Conservation (phyloP, 768 basidiomycete species). For the Lactarius hengduanensis region DNA sequence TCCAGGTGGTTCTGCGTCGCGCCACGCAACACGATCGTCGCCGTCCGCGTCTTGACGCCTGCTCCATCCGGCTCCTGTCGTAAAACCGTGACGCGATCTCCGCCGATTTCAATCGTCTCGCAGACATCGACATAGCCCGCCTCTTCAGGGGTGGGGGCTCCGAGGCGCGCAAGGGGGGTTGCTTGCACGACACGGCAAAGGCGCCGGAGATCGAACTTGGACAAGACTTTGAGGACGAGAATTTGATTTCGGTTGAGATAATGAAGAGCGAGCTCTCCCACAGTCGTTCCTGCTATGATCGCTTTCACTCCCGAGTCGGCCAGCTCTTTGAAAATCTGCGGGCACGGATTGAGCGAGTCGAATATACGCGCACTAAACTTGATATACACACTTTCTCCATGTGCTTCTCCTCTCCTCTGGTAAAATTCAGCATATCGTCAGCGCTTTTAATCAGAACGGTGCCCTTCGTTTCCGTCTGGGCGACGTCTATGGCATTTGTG, state of each 20-base stretch:
- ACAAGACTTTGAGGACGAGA: slow-evolving; percentile 94
- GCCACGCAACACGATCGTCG: slow-evolving; percentile 93
- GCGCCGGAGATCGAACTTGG: slow-evolving; percentile 95
- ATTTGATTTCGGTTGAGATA: slow-evolving; percentile 93
- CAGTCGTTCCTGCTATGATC: slow-evolving; percentile 87
- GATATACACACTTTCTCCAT: slow-evolving; percentile 68
- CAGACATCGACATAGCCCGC: slow-evolving; percentile 92
- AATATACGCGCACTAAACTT: not conserved
- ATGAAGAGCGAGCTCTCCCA: slow-evolving; percentile 96
- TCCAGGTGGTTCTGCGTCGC: slow-evolving; percentile 94
- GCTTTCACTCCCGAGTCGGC: slow-evolving; percentile 93
- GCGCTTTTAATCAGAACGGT: slow-evolving; percentile 95
- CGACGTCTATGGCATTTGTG: slow-evolving; percentile 87
- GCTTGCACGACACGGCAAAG: slow-evolving; percentile 95
- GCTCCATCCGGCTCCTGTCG: slow-evolving; percentile 58
- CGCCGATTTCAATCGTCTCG: slow-evolving; percentile 94
- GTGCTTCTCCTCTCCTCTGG: slow-evolving; percentile 93
- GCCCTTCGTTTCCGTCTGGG: slow-evolving; percentile 98
- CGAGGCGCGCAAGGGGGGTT: slow-evolving; percentile 92
- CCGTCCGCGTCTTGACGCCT: slow-evolving; percentile 78
- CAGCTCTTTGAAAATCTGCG: slow-evolving; percentile 93
- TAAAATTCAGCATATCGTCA: slow-evolving; percentile 97
- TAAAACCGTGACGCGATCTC: slow-evolving; percentile 96
- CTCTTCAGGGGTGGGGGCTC: slow-evolving; percentile 95
- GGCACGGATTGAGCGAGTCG: slow-evolving; percentile 9